Percentiles rank a stretch among this genome's conserved stretches.
phyloP scores from a whole-genome alignment of 2,329 filamentous ascomycete species.

The Nigrospora sphaerica region DNA sequence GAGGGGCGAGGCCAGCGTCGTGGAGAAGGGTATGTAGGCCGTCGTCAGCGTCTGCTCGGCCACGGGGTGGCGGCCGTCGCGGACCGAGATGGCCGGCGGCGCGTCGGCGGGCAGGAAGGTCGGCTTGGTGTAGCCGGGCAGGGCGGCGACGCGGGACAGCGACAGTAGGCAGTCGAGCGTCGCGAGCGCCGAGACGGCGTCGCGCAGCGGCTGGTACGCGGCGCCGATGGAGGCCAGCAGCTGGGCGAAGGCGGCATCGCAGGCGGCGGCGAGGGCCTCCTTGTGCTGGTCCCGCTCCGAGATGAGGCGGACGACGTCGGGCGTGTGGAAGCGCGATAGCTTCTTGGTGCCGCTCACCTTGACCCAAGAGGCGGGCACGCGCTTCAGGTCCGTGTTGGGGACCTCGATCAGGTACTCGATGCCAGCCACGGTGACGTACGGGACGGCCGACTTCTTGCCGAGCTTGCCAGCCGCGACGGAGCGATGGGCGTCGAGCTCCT shows the following conservation, averaged over 20 bases:
- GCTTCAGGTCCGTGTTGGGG: slow-evolving; percentile 71
- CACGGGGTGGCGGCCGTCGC: slow-evolving; percentile 83
- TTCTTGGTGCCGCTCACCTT: slow-evolving; percentile 96
- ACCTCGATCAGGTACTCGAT: slow-evolving; percentile 96
- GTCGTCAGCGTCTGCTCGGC: slow-evolving; percentile 84
- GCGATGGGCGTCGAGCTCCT: slow-evolving; percentile 76
- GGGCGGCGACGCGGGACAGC: slow-evolving; percentile 72
- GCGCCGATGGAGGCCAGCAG: slow-evolving; percentile 68
- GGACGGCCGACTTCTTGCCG: slow-evolving; percentile 59
- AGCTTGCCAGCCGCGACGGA: slow-evolving; percentile 64
- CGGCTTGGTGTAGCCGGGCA: slow-evolving; percentile 84
- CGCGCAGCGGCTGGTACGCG: slow-evolving; percentile 85
- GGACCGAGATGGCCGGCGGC: slow-evolving; percentile 61
- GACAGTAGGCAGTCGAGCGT: slow-evolving; percentile 86
- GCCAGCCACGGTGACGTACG: slow-evolving; percentile 77
- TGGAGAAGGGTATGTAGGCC: slow-evolving; percentile 86
- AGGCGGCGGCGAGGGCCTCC: slow-evolving; percentile 85
- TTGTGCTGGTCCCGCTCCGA: slow-evolving; percentile 90
- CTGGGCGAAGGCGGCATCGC: slow-evolving; percentile 70
- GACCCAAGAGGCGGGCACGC: slow-evolving; percentile 86
- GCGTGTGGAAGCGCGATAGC: slow-evolving; percentile 86
- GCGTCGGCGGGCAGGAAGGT: slow-evolving; percentile 54
- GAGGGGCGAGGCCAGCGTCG: slow-evolving; percentile 58
- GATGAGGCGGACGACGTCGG: slow-evolving; percentile 76
- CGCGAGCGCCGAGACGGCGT: slow-evolving; percentile 79